Base-by-base conservation (phyloP, 495 filamentous ascomycete species). In the Penicillium manginii region DNA sequence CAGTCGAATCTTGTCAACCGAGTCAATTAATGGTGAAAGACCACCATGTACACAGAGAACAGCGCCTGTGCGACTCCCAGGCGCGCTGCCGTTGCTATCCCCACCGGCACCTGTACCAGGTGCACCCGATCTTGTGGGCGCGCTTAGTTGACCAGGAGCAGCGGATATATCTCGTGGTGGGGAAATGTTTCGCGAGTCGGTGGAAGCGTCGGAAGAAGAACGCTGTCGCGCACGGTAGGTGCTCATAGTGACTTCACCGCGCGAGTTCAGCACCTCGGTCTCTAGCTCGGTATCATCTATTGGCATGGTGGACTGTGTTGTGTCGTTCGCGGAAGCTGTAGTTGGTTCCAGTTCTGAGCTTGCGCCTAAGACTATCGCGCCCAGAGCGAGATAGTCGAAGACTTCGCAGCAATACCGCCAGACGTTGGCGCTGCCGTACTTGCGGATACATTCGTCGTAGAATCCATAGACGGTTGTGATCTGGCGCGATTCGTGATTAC, bases 401-500 rank as follows among this genome's bases (percentile, higher is more conserved):
- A 98, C 91, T 71, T 98, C 94, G 75, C 94, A 98, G 79, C 94
- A 98, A 70, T 98, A 96, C 50, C 93, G 84, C 94, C 94, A 98
- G 1, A 98, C 94, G 61, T 97, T 98, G 17, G 94, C 94, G 72
- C 84, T 94, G 52, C 94, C 94, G 69, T 98, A 98, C 76, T 98
- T 98, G 40, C 96, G 88, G 51, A 97, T 81, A 66, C 94, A 98
- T 70, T 98, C 94, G 66, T 98, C 94, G 78, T 98, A 98, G 80
- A 98, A 98, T 48, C 94, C 94, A 72, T 98, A 98, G 29, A 98
- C 94, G 5, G 90, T 96, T 19, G 94, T 98, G 69, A 98, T 98
- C 69, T 98, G 94, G 37, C 94, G 84, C 11, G 92, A 97, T 70
- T 98, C 94, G 78, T 98, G 94, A 69, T 98, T 98, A 19, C 94